Base-by-base conservation (phyloP, 352 stramenopile genomes). In the Phytopythium ostracodes region DNA sequence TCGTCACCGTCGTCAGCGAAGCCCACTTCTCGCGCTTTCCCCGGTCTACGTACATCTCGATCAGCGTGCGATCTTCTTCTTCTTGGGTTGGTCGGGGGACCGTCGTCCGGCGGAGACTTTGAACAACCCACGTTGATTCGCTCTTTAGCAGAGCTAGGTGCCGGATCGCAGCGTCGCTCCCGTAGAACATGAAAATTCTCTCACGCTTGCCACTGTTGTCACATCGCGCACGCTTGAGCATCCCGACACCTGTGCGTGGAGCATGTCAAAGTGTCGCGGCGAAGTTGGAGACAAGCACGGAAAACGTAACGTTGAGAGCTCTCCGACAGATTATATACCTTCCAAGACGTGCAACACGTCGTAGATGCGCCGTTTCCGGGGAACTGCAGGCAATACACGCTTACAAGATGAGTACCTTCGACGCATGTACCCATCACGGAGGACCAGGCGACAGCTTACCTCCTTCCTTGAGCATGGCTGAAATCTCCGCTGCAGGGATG, bases 331-430 rank as follows among this genome's bases (percentile, higher is more conserved):
- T n/a, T n/a, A n/a, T n/a, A n/a, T 66, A 89, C 83, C 83, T 89
- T 92, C 83, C 18, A 92, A 60, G 4, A 92, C 83, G 49, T 92
- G 81, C 24, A 92, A 64, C 12, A 91, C 83, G 56, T 92, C 83
- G 56, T 92, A 92, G 11, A 89, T 84, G 6, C 83, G 68, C 54
- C 83, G 75, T 56, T 92, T 92, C 40, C 79, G 69, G 36, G 79
- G 72, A 36, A 88, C 83, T 92, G 51, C 18, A 12, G 1, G 24
- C 42, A 25, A 2, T 25, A 18, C 14, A 9, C 8, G 42, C 0
- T 12, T 2, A 8, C 25, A 8, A 47, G 42, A 25, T 7, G 24
- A 2, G 42, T 8, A 5, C 7, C 18, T 46, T 47, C 4, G 14
- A 1, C 10, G 42, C 42, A 24, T 0, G 25, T 10, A 25, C 25